Base-by-base conservation (phyloP, 352 stramenopile species). In the Saprolegnia diclina region DNA sequence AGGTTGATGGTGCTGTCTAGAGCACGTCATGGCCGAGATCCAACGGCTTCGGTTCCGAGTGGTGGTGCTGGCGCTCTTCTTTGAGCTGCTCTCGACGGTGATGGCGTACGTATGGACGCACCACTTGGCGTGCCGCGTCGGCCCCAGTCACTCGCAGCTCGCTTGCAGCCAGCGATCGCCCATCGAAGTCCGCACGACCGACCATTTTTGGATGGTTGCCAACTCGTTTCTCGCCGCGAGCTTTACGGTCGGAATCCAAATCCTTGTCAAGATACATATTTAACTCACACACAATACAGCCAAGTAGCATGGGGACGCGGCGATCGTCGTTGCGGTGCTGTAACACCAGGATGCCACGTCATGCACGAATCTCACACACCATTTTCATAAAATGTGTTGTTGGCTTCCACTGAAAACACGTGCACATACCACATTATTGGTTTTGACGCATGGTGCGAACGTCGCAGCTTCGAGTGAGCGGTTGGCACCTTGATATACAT, bases 11-110 rank as follows among this genome's bases (percentile, higher is more conserved):
- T 21, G 37, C 0, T 64, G 16, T 52, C 3, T 64, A 64, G 88
- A 89, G 73, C 78, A 75, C 40, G 67, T 67, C 2, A 72, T 69
- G 16, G 71, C 71, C 5, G 79, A 88, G 37, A 61, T 90, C 21
- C 64, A 80, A 14, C 76, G 75, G 10, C 67, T 89, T 19, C 76
- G 80, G 13, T 74, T 71, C n/a, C 77, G 79, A 14, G 88, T 76
- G 32, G 74, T 90, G 10, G 67, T 88, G 62, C 65, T 89, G 1
- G 81, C 81, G 13, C 77, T 74, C 0, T 72, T 88, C 14, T 77
- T 70, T 11, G 84, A 92, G 61, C 74, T 89, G 4, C 18, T 89
- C 65, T 89, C 75, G 68, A 90, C 84, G 57, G 88, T 75, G 73
- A 71, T 75, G 18, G 56, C 89, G 24, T 77, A 78, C 24, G 18